Percentiles rank a stretch among this genome's conserved stretches.
Evolutionary conservation across 2,329 filamentous ascomycete genomes (phyloP).

Genomic region (Colletotrichum sp.): DNA sequence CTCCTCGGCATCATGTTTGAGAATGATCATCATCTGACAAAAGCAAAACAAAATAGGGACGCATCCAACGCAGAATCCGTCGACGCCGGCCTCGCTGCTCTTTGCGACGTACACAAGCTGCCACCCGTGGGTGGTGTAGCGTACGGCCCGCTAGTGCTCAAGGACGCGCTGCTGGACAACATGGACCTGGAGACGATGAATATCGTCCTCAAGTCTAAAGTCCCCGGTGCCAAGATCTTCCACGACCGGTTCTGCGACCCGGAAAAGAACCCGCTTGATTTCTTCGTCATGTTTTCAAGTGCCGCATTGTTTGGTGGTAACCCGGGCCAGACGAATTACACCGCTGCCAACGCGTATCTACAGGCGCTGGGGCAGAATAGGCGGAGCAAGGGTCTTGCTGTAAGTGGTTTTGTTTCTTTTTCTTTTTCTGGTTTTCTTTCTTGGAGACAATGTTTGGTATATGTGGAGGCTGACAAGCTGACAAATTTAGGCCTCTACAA

Average conservation of each 20-base stretch:
- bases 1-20: slow-evolving; percentile 20
- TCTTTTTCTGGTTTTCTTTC: neutral
- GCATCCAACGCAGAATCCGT: slow-evolving; percentile 17
- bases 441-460: neutral
- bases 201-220: slow-evolving; percentile 35
- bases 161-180: slow-evolving; percentile 35
- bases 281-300: slow-evolving; percentile 41
- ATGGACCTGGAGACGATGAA: slow-evolving; percentile 29
- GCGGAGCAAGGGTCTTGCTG: slow-evolving; percentile 38
- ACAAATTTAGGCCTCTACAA: slow-evolving; percentile 25
- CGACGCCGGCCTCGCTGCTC: slow-evolving; percentile 19
- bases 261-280: slow-evolving; percentile 30
- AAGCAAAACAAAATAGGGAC: neutral
- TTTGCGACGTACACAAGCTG: slow-evolving; percentile 5
- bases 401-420: neutral
- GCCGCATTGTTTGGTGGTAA: slow-evolving; percentile 30
- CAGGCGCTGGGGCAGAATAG: slow-evolving; percentile 37
- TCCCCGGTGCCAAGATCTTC: slow-evolving; percentile 33
- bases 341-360: slow-evolving; percentile 49
- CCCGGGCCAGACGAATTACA: slow-evolving; percentile 47
- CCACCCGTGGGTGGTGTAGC: slow-evolving; percentile 44
- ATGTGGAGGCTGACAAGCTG: neutral
- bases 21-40: slow-evolving; percentile 5
- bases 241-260: slow-evolving; percentile 30
- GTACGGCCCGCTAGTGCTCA: slow-evolving; percentile 49